Evolutionary conservation across 306 rosid species (phyloP), one percentile per base, ranked within the genome.

Genomic region (Senna tora): DNA sequence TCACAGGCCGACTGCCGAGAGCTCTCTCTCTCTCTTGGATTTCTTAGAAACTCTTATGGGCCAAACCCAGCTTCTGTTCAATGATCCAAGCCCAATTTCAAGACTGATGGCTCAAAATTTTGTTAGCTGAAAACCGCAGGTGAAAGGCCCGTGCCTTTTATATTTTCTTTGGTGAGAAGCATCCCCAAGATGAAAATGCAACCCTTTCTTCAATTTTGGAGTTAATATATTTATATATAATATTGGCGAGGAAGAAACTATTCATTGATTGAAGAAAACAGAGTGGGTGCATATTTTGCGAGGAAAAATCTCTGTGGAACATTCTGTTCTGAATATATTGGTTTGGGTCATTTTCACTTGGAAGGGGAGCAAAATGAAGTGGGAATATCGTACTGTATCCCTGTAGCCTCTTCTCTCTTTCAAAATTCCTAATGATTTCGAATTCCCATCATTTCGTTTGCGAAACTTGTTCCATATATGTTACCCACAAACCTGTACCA

Each of bases 341-440:
- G 46, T 67, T 22, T 16, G 12, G 15, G 73, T 55, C 53, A 69
- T 25, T 50, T 69, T 65, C 52, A 47, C 17, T 38, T 19, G 50
- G 50, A 62, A 33, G 59, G 19, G 58, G 33, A 58, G 71, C 53
- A 73, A 43, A 67, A 58, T 10, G 19, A 50, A 66, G 43, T 52
- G 55, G 69, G 74, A 69, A 64, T 55, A 75, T 36, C n/a, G 77
- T 53, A 30, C 75, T 38, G 9, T 32, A 34, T 21, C 20, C 70
- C 55, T 68, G 17, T 55, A 51, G 19, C 30, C 6, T 52, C 10
- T 66, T 65, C 16, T 72, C 42, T 69, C 45, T 66, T 81, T 76
- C 72, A 76, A 79, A 63, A 38, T 38, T 66, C 77, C 36, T 20
- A 72, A 81, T 81, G 60, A 81, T 81, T 65, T 54, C 61, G 69